Percentiles rank a stretch among this genome's conserved stretches.
Evolutionary conservation across 225 moss, liverwort and hornwort genomes (phyloP).

Genomic region (Lunularia cruciata): DNA sequence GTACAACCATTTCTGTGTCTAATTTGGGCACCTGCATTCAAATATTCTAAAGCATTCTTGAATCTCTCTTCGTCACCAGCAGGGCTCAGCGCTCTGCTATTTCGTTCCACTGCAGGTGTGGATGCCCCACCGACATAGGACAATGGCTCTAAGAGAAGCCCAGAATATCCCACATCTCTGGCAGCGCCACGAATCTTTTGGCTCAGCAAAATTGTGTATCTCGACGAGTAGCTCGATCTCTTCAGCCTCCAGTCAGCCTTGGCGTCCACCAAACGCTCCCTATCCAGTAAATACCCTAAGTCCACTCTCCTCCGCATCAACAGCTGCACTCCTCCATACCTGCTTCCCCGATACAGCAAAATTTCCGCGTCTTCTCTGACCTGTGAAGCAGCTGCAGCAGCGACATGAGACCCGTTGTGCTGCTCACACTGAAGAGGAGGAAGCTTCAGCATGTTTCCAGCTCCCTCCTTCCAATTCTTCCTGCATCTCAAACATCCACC

Average conservation of each 20-base stretch:
- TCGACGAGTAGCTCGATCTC: conserved; percentile 13
- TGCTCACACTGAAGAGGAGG: conserved; percentile 44
- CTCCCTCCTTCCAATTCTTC: conserved; percentile 36
- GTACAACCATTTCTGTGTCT: conserved; percentile 15
- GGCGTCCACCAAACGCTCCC: conserved; percentile 5
- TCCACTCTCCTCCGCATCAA: neutral
- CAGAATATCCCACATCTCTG: conserved; percentile 29
- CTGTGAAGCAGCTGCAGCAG: neutral
- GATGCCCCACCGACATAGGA: conserved; percentile 21
- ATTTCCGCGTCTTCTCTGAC: conserved; percentile 21
- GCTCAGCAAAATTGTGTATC: conserved; percentile 25
- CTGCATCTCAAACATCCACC: conserved; percentile 21
- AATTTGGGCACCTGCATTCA: conserved; percentile 28
- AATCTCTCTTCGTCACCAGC: conserved; percentile 33
- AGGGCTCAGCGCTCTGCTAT: conserved; percentile 23
- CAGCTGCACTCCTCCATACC: conserved; percentile 3
- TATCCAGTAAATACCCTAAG: neutral
- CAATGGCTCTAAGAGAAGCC: conserved; percentile 29
- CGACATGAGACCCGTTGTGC: neutral
- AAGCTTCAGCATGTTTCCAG: conserved; percentile 52
- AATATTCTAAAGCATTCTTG: conserved; percentile 34
- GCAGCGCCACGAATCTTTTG: conserved; percentile 30
- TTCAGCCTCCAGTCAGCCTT: conserved; percentile 20
- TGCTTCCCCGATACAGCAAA: neutral
- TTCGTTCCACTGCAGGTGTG: conserved; percentile 29